Percentiles rank a stretch among this genome's conserved stretches.
Conservation (phyloP, 148 eudicot species). For the Beta vulgaris region DNA sequence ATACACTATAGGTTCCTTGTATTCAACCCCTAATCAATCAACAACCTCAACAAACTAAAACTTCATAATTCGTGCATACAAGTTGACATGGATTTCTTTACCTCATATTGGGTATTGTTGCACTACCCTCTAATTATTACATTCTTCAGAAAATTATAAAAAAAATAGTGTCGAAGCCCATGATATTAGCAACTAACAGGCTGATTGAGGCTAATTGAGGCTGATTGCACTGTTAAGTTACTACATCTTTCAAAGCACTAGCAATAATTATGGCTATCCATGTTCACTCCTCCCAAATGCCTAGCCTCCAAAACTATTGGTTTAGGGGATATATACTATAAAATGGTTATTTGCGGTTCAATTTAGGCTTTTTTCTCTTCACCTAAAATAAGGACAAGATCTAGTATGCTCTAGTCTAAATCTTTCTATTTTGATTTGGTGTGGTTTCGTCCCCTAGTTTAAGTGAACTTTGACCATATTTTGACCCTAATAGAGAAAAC, state of each 20-base stretch:
- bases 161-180: neutral
- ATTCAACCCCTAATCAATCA: neutral
- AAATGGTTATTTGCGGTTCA: no score
- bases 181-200: neutral
- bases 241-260: neutral
- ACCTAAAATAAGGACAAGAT: no score
- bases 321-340: no score
- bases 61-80: neutral
- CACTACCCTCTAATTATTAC: neutral
- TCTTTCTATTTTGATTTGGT: no score
- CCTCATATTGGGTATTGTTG: neutral
- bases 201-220: no score
- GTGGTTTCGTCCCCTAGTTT: no score
- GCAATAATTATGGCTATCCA: neutral
- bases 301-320: no score
- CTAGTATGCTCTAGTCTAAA: no score
- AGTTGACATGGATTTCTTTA: neutral
- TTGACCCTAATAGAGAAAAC: no score
- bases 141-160: neutral
- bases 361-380: no score
- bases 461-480: no score
- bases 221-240: neutral
- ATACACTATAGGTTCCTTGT: neutral
- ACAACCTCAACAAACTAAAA: neutral
- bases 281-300: no score